These are phyloP conservation scores for Immersiella caudata DNA, from an alignment of 495 filamentous ascomycete genomes.

Conservation along the genomic window DNA sequence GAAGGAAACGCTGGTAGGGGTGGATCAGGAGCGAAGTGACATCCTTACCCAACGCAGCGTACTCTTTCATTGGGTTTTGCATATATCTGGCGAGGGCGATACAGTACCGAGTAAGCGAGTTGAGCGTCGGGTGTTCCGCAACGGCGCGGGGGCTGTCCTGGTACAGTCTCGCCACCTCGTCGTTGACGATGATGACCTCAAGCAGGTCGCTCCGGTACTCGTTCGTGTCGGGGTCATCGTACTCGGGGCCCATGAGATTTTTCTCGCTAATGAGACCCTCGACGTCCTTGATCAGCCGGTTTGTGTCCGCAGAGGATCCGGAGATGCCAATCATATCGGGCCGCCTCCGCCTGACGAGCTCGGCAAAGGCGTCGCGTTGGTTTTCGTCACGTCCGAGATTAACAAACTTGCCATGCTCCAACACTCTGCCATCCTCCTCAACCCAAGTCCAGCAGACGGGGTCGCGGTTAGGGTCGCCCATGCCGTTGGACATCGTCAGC, in stretches of 20 bases:
- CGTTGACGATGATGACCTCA: slow-evolving; percentile 90
- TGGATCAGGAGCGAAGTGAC: slow-evolving; percentile 86
- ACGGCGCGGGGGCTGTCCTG: slow-evolving; percentile 84
- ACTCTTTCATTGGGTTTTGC: slow-evolving; percentile 93
- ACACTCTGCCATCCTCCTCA: slow-evolving; percentile 86
- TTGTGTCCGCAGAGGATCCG: slow-evolving; percentile 87
- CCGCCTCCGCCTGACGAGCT: slow-evolving; percentile 71
- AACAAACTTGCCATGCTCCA: slow-evolving; percentile 83
- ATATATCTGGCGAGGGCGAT: slow-evolving; percentile 86
- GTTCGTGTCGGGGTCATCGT: slow-evolving; percentile 61
- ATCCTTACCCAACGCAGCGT: slow-evolving; percentile 86
- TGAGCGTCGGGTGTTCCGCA: slow-evolving; percentile 76
- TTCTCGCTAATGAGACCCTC: slow-evolving; percentile 73
- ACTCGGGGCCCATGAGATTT: slow-evolving; percentile 72
- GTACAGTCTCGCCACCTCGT: slow-evolving; percentile 93
- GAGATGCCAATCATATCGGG: slow-evolving; percentile 90
- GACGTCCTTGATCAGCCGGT: slow-evolving; percentile 77
- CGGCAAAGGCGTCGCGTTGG: slow-evolving; percentile 66
- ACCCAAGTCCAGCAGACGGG: slow-evolving; percentile 89
- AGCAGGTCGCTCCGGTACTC: slow-evolving; percentile 72
- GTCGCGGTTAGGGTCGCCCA: slow-evolving; percentile 71
- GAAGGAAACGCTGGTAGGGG: slow-evolving; percentile 82
- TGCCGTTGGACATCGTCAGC: slow-evolving; percentile 81
- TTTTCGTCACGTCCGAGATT: slow-evolving; percentile 74
- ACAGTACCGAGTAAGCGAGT: slow-evolving; percentile 80